Conservation (phyloP, 768 basidiomycete genomes). For the Lactarius hatsudake region DNA sequence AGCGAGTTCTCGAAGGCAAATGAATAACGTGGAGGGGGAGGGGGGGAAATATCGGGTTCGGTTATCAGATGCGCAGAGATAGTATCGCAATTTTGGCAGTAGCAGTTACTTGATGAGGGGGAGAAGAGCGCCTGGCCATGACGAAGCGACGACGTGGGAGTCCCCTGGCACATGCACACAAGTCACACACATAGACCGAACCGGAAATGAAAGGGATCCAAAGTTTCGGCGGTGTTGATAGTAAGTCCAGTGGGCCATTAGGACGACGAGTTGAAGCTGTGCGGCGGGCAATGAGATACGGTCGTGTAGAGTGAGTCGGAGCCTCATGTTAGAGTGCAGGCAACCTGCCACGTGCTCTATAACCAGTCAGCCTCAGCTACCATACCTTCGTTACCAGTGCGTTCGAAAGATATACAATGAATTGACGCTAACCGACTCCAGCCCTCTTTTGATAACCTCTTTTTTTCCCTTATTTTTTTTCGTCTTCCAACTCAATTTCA, state of each 20-base stretch:
- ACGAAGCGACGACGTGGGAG: conserved; percentile 25
- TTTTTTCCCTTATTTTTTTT: conserved; percentile 10
- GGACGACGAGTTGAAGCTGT: background rate
- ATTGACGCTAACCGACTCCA: background rate
- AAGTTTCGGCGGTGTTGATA: background rate
- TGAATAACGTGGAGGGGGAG: conserved; percentile 6
- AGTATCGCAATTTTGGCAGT: conserved; percentile 19
- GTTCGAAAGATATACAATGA: background rate
- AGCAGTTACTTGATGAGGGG: conserved; percentile 11
- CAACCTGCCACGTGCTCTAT: conserved; percentile 9
- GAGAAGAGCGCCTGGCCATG: conserved; percentile 8
- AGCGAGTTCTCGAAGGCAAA: conserved; percentile 31
- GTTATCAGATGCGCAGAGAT: conserved; percentile 22
- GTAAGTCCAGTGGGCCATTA: background rate
- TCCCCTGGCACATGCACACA: conserved; percentile 14
- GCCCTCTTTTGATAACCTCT: conserved; percentile 15
- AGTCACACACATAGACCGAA: conserved; percentile 17
- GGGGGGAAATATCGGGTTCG: conserved; percentile 5
- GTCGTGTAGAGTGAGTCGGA: background rate
- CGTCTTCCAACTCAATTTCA: conserved; percentile 9
- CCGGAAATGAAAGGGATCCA: conserved; percentile 18
- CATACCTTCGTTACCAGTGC: conserved; percentile 16
- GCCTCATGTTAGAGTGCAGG: conserved; percentile 19
- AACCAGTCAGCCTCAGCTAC: background rate
- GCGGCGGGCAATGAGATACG: background rate